Conservation (phyloP, 2,329 filamentous ascomycete genomes). For the Furcasterigmium furcatum region DNA sequence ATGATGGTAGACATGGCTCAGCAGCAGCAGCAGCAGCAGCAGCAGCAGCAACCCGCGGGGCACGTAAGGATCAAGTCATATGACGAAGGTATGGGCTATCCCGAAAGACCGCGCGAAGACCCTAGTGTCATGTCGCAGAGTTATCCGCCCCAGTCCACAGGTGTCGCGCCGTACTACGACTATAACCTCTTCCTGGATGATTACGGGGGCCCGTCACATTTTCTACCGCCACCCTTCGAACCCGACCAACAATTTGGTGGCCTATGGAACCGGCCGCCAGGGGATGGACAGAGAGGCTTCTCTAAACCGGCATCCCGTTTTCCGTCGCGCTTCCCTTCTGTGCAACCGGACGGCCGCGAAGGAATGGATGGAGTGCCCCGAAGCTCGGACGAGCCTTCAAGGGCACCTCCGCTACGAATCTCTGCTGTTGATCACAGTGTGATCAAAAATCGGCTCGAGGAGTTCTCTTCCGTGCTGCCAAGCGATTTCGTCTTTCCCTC, state of each 20-base stretch:
- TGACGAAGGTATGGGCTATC: conserved; percentile 44
- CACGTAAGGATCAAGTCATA: conserved; percentile 46
- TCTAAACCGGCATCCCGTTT: conserved; percentile 50
- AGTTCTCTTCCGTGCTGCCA: conserved; percentile 59
- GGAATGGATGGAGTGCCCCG: conserved; percentile 28
- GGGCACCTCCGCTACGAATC: conserved; percentile 39
- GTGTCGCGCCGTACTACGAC: conserved; percentile 44
- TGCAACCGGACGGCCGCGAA: conserved; percentile 51
- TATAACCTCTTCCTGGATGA: conserved; percentile 60
- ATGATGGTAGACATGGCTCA: conserved; percentile 44
- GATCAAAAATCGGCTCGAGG: conserved; percentile 56
- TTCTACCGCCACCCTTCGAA: conserved; percentile 52
- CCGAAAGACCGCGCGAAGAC: conserved; percentile 46
- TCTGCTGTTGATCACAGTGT: conserved; percentile 51
- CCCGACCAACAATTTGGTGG: conserved; percentile 48
- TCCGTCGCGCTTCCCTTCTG: conserved; percentile 51
- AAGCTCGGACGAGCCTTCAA: conserved; percentile 37
- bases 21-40: conserved; percentile 7
- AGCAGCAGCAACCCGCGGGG: conserved; percentile 14
- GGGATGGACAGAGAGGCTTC: conserved; percentile 32
- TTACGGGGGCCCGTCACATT: conserved; percentile 50
- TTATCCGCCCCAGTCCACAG: conserved; percentile 32
- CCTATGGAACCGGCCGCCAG: conserved; percentile 44
- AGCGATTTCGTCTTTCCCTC: conserved; percentile 66
- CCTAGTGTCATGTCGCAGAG: conserved; percentile 35